Percentiles rank a stretch among this genome's conserved stretches.
phyloP scores from a whole-genome alignment of 2,329 filamentous ascomycete genomes.

The Ascocoryne sarcoides region DNA sequence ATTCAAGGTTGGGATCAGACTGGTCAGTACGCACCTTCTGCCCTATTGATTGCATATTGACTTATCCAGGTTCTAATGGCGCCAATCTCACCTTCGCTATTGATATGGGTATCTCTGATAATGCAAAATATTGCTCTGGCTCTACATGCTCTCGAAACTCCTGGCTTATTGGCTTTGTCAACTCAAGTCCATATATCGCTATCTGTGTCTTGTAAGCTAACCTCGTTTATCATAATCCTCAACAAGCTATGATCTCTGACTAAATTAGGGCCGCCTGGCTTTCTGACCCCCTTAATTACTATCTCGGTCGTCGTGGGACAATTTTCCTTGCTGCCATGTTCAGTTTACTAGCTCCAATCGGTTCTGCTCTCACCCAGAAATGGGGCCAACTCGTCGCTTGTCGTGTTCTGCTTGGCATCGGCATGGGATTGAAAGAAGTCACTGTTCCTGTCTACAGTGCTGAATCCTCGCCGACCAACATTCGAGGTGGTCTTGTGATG shows the following conservation, averaged over 20 bases:
- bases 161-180: conserved; percentile 52
- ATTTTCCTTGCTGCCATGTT: conserved; percentile 69
- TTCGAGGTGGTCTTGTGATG: conserved; percentile 57
- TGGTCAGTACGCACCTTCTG: conserved; percentile 36
- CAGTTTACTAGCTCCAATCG: conserved; percentile 42
- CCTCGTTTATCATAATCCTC: too few species aligned
- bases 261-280: conserved; percentile 63
- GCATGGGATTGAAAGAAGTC: conserved; percentile 48
- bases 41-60: conserved; percentile 1
- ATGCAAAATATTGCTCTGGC: conserved; percentile 6
- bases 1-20: conserved; percentile 47
- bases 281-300: conserved; percentile 55
- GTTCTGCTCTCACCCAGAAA: conserved; percentile 46
- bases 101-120: conserved; percentile 30
- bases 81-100: conserved; percentile 33
- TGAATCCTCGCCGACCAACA: conserved; percentile 42
- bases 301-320: conserved; percentile 57
- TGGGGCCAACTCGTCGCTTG: conserved; percentile 48
- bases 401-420: conserved; percentile 48
- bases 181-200: conserved; percentile 43
- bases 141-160: conserved; percentile 11
- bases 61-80: conserved; percentile 33
- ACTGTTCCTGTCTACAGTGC: conserved; percentile 44
- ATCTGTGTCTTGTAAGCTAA: conserved; percentile 32
- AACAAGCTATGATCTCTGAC: too few species aligned